Evolutionary conservation across 441 rosid species (phyloP).

Genomic region (Viola pubescens): DNA sequence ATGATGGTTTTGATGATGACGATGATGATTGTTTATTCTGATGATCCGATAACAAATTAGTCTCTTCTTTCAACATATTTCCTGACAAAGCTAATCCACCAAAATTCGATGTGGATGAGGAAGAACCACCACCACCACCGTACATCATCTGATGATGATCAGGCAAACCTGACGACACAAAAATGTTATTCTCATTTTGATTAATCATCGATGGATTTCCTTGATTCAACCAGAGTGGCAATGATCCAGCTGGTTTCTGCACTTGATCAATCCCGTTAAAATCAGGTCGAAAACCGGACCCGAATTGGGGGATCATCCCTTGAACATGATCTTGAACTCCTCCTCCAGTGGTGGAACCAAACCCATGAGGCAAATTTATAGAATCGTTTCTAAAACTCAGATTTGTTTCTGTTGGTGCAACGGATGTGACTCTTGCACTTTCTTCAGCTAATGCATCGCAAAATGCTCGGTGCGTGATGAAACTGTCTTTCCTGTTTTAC

Average conservation of each 20-base stretch:
- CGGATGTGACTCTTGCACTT: slow-evolving; percentile 40
- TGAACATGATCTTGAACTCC: slow-evolving; percentile 37
- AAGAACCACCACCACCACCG: slow-evolving; percentile 41
- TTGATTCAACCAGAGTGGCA: slow-evolving; percentile 23
- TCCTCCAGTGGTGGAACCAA: slow-evolving; percentile 16
- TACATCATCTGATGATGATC: slow-evolving; percentile 55
- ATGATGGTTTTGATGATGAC: slow-evolving; percentile 21
- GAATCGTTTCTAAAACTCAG: slow-evolving; percentile 29
- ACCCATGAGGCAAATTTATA: slow-evolving; percentile 43
- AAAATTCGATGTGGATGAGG: slow-evolving; percentile 36
- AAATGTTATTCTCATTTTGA: slow-evolving; percentile 8
- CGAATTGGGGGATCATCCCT: slow-evolving; percentile 37
- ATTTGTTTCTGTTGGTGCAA: slow-evolving; percentile 22
- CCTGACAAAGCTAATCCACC: slow-evolving; percentile 45
- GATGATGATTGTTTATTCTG: slow-evolving; percentile 28
- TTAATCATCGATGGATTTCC: slow-evolving; percentile 7
- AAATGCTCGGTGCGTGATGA: slow-evolving; percentile 62
- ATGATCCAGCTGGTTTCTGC: slow-evolving; percentile 15
- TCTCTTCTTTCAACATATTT: slow-evolving; percentile 41
- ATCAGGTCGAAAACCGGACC: slow-evolving; percentile 40
- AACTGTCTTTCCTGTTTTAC: slow-evolving; percentile 54
- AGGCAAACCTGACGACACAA: slow-evolving; percentile 33
- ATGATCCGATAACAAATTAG: slow-evolving; percentile 31
- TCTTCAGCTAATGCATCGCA: slow-evolving; percentile 64
- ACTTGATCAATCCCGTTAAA: slow-evolving; percentile 21